These are phyloP conservation scores for Candida piceae DNA, from an alignment of 805 yeast species.

Conservation along the genomic window DNA sequence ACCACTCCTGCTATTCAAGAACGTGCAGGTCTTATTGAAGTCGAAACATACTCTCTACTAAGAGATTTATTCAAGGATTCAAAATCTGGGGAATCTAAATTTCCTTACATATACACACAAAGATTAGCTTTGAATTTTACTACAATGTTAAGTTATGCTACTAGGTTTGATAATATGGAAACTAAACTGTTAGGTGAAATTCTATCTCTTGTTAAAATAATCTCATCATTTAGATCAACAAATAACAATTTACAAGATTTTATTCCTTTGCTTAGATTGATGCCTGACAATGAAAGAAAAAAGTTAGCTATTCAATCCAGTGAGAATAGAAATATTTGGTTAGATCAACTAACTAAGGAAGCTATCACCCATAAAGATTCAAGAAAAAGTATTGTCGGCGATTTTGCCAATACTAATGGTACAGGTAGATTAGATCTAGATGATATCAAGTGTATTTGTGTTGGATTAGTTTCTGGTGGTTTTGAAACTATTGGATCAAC, in stretches of 20 bases:
- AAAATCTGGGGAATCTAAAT: constrained; percentile 7
- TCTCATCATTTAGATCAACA: constrained; percentile 32
- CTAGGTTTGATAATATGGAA: constrained; percentile 29
- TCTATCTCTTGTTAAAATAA: constrained; percentile 25
- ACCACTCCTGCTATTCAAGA: constrained; percentile 33
- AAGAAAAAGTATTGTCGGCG: constrained; percentile 32
- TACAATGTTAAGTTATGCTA: constrained; percentile 36
- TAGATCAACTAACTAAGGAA: constrained; percentile 24
- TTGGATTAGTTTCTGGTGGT: constrained; percentile 22
- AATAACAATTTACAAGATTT: constrained; percentile 35
- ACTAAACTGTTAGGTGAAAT: constrained; percentile 27
- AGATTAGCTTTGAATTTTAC: constrained; percentile 34
- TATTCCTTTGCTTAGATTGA: constrained; percentile 29
- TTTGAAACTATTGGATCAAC: constrained; percentile 22
- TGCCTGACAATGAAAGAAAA: constrained; percentile 27
- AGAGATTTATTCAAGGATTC: constrained; percentile 21
- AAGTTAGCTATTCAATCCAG: constrained; percentile 24
- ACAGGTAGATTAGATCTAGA: constrained; percentile 15
- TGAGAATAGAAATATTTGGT: constrained; percentile 28
- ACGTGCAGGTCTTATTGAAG: constrained; percentile 30
- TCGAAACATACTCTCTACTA: constrained; percentile 31
- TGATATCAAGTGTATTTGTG: constrained; percentile 20
- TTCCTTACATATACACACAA: constrained; percentile 28
- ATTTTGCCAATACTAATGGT: constrained; percentile 28
- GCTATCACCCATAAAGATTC: constrained; percentile 21